Base-by-base conservation (phyloP, 805 yeast species). In the Metschnikowia borealis region DNA sequence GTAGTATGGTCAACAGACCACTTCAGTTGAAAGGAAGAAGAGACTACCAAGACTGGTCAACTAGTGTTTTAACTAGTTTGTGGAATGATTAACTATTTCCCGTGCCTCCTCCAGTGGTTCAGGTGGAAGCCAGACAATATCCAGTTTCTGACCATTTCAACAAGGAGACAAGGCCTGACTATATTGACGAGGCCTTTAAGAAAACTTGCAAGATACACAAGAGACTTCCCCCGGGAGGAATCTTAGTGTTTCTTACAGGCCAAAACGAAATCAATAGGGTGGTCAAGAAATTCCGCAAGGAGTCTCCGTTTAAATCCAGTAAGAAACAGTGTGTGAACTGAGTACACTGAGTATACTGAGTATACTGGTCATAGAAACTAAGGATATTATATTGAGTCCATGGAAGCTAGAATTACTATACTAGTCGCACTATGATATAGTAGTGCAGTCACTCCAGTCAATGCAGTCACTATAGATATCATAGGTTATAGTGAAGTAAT, bases 61-160 rank as follows among this genome's bases (percentile, higher is more conserved):
- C 3, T 4, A 20, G 21, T 20, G 21, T 20, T 3, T 20, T 20
- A 20, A 20, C 3, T 20, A 20, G 21, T 20, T 3, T 20, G 21
- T 26, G 29, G 29, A 26, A 3, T 26, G 5, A 8, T 26, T 2
- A 26, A 26, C 11, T 23, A 2, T 94, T 95, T 62, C 67, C 75
- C 15, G 59, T 62, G 0, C 83, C 87, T 0, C 99, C 99, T 1
- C 99, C 99, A 2, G 81, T 94, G 34, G 69, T 95, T 35, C 85
- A 85, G 57, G 90, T 94, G 13, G 92, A 87, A 47, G 96, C 98
- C 0, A 81, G 99, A 66, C 98, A 92, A 63, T 90, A 79, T 62
- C 97, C 99, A 0, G 98, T 94, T 0, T 82, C 96, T 6, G 77
- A 86, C 14, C 99, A 94, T 69, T 94, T 94, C 73, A 89, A 85